Base-by-base conservation (phyloP, 78 protist species). In the Pigoraptor vietnamica region DNA sequence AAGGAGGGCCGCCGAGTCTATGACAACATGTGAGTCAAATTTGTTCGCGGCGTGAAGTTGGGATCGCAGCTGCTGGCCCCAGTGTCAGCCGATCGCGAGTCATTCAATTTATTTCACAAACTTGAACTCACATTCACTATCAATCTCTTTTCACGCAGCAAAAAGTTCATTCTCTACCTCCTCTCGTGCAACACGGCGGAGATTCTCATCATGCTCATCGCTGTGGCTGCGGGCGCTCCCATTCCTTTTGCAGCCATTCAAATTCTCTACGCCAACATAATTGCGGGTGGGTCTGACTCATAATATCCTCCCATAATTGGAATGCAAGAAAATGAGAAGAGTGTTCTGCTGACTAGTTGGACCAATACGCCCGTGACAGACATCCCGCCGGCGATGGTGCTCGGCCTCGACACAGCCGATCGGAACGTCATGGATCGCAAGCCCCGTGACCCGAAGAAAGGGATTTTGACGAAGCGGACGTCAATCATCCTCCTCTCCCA, bases 1-100 rank as follows among this genome's bases (percentile, higher is more conserved):
- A 95, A 92, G 38, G 96, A 95, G 55, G 98, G 99, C 32, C 92
- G 99, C 29, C 90, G 93, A 40, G 93, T 98, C 90, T 99, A 97
- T 84, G 99, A 97, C 91, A 99, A 99, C 90, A 40, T 40, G 2
- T 14, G 56, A n/a, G n/a, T n/a, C n/a, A n/a, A n/a, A n/a, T n/a
- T n/a, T n/a, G n/a, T n/a, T n/a, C n/a, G n/a, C n/a, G n/a, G n/a
- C n/a, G n/a, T n/a, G n/a, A n/a, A n/a, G n/a, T n/a, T n/a, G n/a
- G n/a, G n/a, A n/a, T n/a, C n/a, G n/a, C n/a, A n/a, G n/a, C n/a
- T n/a, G n/a, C n/a, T n/a, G n/a, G n/a, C n/a, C n/a, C n/a, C n/a
- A n/a, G n/a, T n/a, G n/a, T n/a, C n/a, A n/a, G n/a, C n/a, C n/a
- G n/a, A n/a, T n/a, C n/a, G n/a, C n/a, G n/a, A n/a, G n/a, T n/a